phyloP scores from a whole-genome alignment of 441 rosid genomes.

The Populus hybrid region DNA sequence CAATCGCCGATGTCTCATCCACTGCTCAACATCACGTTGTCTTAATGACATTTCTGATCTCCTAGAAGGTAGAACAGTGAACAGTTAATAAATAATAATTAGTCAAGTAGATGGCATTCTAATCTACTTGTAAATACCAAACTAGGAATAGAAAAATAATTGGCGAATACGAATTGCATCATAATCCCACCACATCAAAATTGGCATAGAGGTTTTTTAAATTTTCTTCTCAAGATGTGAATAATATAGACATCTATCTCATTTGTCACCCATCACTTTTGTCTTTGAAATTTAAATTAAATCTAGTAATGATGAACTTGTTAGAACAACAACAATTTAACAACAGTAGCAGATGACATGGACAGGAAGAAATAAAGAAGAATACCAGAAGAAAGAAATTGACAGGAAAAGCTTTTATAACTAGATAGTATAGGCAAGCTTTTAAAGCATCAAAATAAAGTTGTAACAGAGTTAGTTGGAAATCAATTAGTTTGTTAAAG shows the following conservation, averaged over 20 bases:
- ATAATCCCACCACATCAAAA: not conserved
- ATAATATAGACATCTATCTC: not conserved
- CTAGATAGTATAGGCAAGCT: too few species aligned
- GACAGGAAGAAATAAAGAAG: too few species aligned
- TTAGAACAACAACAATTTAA: too few species aligned
- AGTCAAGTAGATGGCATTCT: not conserved
- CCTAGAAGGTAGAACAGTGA: slow-evolving; percentile 31
- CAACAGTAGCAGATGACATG: too few species aligned
- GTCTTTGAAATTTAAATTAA: not conserved
- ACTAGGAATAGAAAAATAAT: not conserved
- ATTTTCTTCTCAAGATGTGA: not conserved
- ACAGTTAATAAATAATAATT: not conserved
- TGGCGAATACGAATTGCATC: not conserved
- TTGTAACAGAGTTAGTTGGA: too few species aligned
- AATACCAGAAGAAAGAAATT: too few species aligned
- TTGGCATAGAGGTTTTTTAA: not conserved
- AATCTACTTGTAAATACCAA: not conserved
- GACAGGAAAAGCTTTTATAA: too few species aligned
- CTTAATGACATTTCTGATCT: slow-evolving; percentile 77
- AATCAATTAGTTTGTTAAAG: too few species aligned
- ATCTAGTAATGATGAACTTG: too few species aligned
- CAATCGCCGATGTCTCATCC: slow-evolving; percentile 88
- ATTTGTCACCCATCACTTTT: not conserved
- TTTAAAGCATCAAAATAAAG: too few species aligned
- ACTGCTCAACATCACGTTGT: slow-evolving; percentile 83